Evolutionary conservation across 768 basidiomycete genomes (phyloP), one percentile per base, ranked within the genome.

Genomic region (Cystobasidium tubakii): DNA sequence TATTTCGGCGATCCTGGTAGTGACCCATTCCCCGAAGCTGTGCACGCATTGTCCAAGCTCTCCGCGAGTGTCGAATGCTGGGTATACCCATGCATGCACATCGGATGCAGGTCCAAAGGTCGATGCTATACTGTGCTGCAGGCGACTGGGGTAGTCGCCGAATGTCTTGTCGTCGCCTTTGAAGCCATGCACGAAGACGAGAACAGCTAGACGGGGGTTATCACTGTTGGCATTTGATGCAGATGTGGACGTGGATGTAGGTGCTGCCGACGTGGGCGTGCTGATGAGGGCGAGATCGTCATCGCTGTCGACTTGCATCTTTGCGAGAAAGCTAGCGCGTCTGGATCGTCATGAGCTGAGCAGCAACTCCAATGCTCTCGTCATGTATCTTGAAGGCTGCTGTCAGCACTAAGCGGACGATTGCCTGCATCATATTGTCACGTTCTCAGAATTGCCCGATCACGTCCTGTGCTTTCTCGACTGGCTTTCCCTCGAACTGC

Each of bases 111-210:
- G 39, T 29, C 54, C 50, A 25, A 71, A 71, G 1, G 69, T 60
- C 29, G 50, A 39, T n/a, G 27, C 33, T 25, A 71, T 27, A 36
- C 25, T 27, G 54, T 71, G 69, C 69, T 71, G 53, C 25, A 71
- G 25, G 19, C 69, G 69, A 34, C 36, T 34, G 7, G 69, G 69
- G 31, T 71, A 71, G 55, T 71, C 69, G 7, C 66, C 66, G 69
- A 71, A 71, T 13, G 69, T 71, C 33, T 36, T 71, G 54, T 71
- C 69, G 27, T 71, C 69, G 50, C 69, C 69, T 62, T 71, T 71
- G 55, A 71, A 71, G 15, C 69, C 69, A 31, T 71, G 69, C 9
- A 71, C 69, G 42, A 71, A 71, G 7, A 71, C 53, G 15, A 71
- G 34, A 31, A 55, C 53, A 31, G 27, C 19, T 21, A 71, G 69